Base-by-base conservation (phyloP, 768 basidiomycete genomes). In the Lanmaoa pseudosensibilis region DNA sequence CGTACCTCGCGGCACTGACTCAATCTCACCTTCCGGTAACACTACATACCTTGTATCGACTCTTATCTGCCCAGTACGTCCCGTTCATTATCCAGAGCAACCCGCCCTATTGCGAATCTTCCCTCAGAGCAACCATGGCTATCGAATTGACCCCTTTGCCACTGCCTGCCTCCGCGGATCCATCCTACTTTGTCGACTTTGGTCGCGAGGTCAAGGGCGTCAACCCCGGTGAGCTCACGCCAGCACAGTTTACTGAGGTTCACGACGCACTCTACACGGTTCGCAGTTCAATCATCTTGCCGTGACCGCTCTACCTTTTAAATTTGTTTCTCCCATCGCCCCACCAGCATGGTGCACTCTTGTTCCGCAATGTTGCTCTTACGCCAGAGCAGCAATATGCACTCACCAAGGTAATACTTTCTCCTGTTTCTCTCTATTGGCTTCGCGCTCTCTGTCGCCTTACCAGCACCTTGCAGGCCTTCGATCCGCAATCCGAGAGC, bases 341-440 rank as follows among this genome's bases (percentile, higher is more conserved):
- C 47, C 46, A 51, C 32, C 65, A 93, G 90, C 79, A 94, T 62
- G 81, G 82, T 41, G 81, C 80, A 16, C 79, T 95, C 40, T 77
- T 95, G 52, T 95, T 94, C 76, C 80, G 88, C 54, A 72, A 88
- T 64, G 80, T 79, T 34, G 73, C 80, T 32, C 69, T 94, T 23
- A 81, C 84, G 5, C 92, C 92, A 0, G 90, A 92, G 70, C 85
- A 90, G 66, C 92, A 94, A 69, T 93, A 90, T 70, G 82, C 83
- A 15, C 72, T 95, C 57, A 94, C 92, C 15, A 92, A 93, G 82
- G 92, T 87, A 60, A 54, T 25, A 36, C 43, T n/a, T 9, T 49
- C 12, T 39, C 65, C 51, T 25, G 12, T 25, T 6, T 32, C 21
- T 16, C n/a, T n/a, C n/a, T n/a, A n/a, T n/a, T n/a, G n/a, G n/a